A percentile compares a stretch with the other conserved stretches of the same genome.
Evolutionary conservation across 208 protist species (phyloP).

Genomic region (Strigomonas galati): DNA sequence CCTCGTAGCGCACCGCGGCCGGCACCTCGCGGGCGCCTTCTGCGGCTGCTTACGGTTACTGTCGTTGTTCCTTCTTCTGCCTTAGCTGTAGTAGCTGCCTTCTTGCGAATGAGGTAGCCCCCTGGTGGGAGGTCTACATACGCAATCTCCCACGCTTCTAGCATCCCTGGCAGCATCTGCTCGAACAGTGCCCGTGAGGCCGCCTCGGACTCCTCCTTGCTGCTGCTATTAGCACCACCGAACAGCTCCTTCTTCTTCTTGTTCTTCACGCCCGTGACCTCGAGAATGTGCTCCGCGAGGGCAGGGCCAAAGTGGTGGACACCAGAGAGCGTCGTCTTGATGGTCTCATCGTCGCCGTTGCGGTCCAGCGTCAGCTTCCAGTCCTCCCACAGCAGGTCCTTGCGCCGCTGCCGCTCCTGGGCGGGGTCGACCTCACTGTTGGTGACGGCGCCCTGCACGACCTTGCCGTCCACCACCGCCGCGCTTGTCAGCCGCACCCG

Average conservation of each 20-base stretch:
- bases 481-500: background rate
- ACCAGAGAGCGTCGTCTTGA: slow-evolving; percentile 46
- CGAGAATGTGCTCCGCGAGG: slow-evolving; percentile 74
- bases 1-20: slow-evolving; percentile 66
- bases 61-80: background rate
- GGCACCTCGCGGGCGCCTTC: background rate
- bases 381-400: slow-evolving; percentile 28
- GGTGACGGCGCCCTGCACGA: background rate
- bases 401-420: slow-evolving; percentile 17
- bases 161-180: slow-evolving; percentile 42
- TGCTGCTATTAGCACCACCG: slow-evolving; percentile 12
- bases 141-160: slow-evolving; percentile 49
- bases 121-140: slow-evolving; percentile 38
- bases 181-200: slow-evolving; percentile 36
- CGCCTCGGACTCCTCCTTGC: background rate
- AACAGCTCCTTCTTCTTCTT: slow-evolving; percentile 33
- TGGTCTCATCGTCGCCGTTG: slow-evolving; percentile 40
- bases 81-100: slow-evolving; percentile 8
- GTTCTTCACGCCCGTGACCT: slow-evolving; percentile 31
- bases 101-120: slow-evolving; percentile 58
- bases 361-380: slow-evolving; percentile 49
- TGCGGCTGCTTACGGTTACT: background rate
- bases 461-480: background rate
- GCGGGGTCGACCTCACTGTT: background rate
- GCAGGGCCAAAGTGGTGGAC: slow-evolving; percentile 66